phyloP scores from a whole-genome alignment of 2,329 filamentous ascomycete genomes.

The Sporothrix globosa region DNA sequence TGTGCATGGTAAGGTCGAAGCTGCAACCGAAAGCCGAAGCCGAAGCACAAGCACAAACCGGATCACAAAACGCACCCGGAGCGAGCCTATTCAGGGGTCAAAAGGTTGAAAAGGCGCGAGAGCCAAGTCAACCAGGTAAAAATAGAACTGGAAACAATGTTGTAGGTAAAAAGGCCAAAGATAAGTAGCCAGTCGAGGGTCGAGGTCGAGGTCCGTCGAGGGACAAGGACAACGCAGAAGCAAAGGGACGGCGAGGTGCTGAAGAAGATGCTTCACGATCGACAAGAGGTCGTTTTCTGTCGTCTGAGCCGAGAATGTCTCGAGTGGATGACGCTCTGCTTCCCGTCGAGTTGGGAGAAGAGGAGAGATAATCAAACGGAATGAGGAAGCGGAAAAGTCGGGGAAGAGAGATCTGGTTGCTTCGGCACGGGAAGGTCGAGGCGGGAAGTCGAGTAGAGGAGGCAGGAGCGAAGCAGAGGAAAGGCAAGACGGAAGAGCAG shows the following conservation, averaged over 20 bases:
- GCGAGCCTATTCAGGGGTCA: constrained; percentile 24
- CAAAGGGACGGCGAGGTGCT: not conserved
- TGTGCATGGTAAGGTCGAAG: not conserved
- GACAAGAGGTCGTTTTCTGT: constrained; percentile 10
- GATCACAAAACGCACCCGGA: constrained; percentile 18
- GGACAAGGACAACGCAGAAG: not conserved
- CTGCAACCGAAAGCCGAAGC: constrained; percentile 12
- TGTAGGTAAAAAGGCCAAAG: not conserved
- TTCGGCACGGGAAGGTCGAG: constrained; percentile 17
- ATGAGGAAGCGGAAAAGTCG: not conserved
- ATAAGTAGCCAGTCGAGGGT: not conserved
- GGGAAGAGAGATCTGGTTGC: constrained; percentile 16
- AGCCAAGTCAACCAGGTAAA: constrained; percentile 8
- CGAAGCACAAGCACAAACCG: not conserved
- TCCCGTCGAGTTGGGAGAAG: constrained; percentile 19
- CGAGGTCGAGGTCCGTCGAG: constrained; percentile 3
- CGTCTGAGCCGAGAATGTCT: constrained; percentile 9
- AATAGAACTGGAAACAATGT: constrained; percentile 8
- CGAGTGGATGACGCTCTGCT: constrained; percentile 5
- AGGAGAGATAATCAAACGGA: not conserved
- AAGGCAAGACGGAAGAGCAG: constrained; percentile 19
- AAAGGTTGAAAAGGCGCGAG: not conserved
- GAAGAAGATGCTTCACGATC: constrained; percentile 24
- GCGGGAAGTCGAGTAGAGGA: constrained; percentile 8
- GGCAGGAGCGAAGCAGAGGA: constrained; percentile 15